Evolutionary conservation across 345 rosid species (phyloP).

Genomic region (Pugionium cornutum): DNA sequence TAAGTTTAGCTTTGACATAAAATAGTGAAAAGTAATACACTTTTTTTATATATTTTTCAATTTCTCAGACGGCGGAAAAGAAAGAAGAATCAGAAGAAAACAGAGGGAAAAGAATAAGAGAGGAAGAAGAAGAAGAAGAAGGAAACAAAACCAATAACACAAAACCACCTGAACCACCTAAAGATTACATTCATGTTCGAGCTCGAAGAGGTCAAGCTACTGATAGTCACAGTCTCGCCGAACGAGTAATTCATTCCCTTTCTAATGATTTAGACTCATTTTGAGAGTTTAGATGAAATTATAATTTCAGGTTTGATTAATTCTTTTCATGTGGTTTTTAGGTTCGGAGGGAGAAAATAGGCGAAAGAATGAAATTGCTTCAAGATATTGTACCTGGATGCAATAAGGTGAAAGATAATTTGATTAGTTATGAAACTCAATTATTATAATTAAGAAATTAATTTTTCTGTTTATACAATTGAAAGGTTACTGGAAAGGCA

Average conservation of each 20-base stretch:
- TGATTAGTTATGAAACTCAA: background rate
- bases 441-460: conserved; percentile 7
- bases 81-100: conserved; percentile 43
- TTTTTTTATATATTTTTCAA: conserved; percentile 10
- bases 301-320: background rate
- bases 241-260: conserved; percentile 56
- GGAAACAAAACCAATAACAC: conserved; percentile 19
- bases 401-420: conserved; percentile 60
- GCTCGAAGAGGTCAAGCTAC: conserved; percentile 98
- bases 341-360: conserved; percentile 95
- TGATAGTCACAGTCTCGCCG: conserved; percentile 95
- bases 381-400: conserved; percentile 98
- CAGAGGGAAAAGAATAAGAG: conserved; percentile 39
- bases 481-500: conserved; percentile 84
- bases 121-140: conserved; percentile 15
- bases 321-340: background rate
- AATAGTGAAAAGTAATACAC: conserved; percentile 1
- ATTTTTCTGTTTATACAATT: conserved; percentile 23
- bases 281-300: background rate
- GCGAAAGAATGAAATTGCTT: conserved; percentile 94
- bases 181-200: conserved; percentile 87
- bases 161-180: conserved; percentile 59
- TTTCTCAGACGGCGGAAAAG: conserved; percentile 39
- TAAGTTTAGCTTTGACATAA: conserved; percentile 19
- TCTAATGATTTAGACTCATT: no score